Conservation (phyloP, 2,329 filamentous ascomycete species). For the Cladorrhinum sp. region DNA sequence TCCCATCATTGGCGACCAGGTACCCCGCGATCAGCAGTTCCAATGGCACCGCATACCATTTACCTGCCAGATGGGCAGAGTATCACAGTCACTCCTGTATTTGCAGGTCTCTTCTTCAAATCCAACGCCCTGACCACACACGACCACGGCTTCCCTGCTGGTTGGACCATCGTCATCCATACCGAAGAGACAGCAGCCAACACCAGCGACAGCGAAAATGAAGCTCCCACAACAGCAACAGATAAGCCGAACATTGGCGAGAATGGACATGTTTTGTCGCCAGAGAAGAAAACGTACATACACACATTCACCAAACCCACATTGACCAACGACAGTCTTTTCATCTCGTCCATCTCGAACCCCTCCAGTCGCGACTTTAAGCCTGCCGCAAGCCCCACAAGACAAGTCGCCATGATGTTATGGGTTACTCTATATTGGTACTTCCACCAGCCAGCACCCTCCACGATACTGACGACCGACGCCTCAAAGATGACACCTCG, state of each 20-base stretch:
- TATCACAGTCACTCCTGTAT: conserved; percentile 78
- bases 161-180: conserved; percentile 86
- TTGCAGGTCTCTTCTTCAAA: conserved; percentile 90
- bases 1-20: not conserved
- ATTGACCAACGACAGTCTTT: conserved; percentile 74
- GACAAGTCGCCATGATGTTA: conserved; percentile 94
- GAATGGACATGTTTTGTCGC: conserved; percentile 6
- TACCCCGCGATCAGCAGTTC: not conserved
- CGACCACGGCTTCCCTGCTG: conserved; percentile 71
- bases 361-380: conserved; percentile 78
- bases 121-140: conserved; percentile 69
- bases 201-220: not conserved
- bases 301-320: conserved; percentile 74
- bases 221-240: conserved; percentile 2
- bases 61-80: conserved; percentile 85
- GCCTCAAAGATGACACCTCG: conserved; percentile 64
- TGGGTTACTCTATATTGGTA: conserved; percentile 97
- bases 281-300: conserved; percentile 38
- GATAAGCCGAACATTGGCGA: not conserved
- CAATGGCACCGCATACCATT: conserved; percentile 44
- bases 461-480: conserved; percentile 58
- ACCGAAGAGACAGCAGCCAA: conserved; percentile 46
- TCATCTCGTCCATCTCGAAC: conserved; percentile 87
- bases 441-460: conserved; percentile 81
- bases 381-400: conserved; percentile 73